Evolutionary conservation across 2,329 filamentous ascomycete genomes (phyloP), one percentile per base, ranked within the genome.

Genomic region (Ophiostoma sp.): DNA sequence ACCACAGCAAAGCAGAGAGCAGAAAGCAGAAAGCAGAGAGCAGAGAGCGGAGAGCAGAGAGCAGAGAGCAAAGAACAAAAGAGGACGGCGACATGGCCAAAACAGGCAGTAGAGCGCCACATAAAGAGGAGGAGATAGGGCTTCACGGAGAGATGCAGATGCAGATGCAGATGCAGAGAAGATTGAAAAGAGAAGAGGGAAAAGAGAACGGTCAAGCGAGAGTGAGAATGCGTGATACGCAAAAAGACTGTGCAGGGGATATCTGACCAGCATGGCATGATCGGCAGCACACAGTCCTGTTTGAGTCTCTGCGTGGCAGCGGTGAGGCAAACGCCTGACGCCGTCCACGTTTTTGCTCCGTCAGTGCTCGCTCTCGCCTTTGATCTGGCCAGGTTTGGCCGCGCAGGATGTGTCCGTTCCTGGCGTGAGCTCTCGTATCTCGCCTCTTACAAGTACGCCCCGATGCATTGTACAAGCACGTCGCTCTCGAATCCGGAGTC

Each of bases 371-470:
- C 27, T 27, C 27, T 27, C 27, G 27, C 27, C 27, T 27, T 27
- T 2, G 27, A 27, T 27, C 27, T 27, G 27, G 27, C 27, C 27
- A 27, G 27, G 27, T 27, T 27, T 27, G 27, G 27, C 27, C 27
- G 2, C n/a, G 49, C 49, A 58, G 27, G 27, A 58, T 38, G 38
- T 38, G 55, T 60, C 55, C 55, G 55, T 60, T 60, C 27, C 55
- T 60, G 27, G 55, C 8, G 55, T 27, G 27, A 27, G 27, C 27
- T 27, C 27, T 55, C 49, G 49, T 55, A 55, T 55, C 49, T 55
- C 55, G 38, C 27, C 55, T 60, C 55, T 60, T 60, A 40, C 27
- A 60, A 16, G 55, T 60, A 60, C 55, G 27, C 55, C 55, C 55
- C 55, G 55, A 60, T 60, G 55, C 55, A 36, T 18, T 60, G 55